Evolutionary conservation across 768 basidiomycete genomes (phyloP).

Genomic region (Neoboletus subvelutipes): DNA sequence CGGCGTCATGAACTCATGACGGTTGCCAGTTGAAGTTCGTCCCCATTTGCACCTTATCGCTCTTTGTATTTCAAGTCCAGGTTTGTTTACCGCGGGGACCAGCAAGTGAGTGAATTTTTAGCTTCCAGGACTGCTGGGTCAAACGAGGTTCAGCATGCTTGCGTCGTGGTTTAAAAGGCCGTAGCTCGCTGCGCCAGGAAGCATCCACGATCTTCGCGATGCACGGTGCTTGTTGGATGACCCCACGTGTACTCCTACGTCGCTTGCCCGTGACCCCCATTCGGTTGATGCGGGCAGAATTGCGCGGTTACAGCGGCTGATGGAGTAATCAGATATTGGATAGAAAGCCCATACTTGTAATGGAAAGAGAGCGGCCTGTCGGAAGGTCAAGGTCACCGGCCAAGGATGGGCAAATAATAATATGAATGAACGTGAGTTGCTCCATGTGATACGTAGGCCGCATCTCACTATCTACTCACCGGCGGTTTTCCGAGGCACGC

Average conservation of each 20-base stretch:
- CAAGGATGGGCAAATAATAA: neutral
- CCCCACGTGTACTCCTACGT: neutral
- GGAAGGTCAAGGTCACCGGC: too few species aligned
- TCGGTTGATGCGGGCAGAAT: neutral
- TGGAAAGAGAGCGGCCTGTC: constrained; percentile 1
- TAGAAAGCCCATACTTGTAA: too few species aligned
- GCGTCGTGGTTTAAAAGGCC: neutral
- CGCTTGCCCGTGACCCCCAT: neutral
- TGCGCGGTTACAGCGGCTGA: constrained; percentile 4
- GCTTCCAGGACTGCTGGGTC: neutral
- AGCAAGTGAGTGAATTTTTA: neutral
- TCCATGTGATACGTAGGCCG: neutral
- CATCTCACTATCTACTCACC: constrained; percentile 1
- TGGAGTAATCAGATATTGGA: neutral
- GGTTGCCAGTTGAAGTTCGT: too few species aligned
- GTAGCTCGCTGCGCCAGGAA: neutral
- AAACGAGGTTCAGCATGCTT: neutral
- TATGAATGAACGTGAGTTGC: neutral
- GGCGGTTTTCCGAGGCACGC: neutral
- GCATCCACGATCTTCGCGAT: neutral
- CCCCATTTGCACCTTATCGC: neutral
- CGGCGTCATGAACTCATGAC: neutral
- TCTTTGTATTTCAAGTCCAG: neutral
- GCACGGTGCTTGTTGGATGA: too few species aligned
- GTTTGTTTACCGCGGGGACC: neutral